Percentiles rank a stretch among this genome's conserved stretches.
phyloP scores from a whole-genome alignment of 441 rosid genomes.

The Gossypium trilobum region DNA sequence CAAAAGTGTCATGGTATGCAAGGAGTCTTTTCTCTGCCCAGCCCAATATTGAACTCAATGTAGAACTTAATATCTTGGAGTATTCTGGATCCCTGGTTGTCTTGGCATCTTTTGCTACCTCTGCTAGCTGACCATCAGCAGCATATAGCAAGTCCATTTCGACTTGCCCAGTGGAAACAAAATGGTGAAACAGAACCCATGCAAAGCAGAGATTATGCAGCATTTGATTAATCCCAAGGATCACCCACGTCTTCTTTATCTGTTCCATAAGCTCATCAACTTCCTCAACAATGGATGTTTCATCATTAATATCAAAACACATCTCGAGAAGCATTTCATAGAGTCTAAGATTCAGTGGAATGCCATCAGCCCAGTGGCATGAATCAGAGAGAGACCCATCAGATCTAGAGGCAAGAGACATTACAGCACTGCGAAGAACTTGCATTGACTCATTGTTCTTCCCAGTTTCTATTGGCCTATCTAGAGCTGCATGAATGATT shows the following conservation, averaged over 20 bases:
- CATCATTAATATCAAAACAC: conserved; percentile 65
- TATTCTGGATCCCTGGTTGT: conserved; percentile 77
- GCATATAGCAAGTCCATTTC: conserved; percentile 72
- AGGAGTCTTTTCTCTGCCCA: conserved; percentile 97
- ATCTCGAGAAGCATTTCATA: conserved; percentile 82
- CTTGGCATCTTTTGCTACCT: conserved; percentile 92
- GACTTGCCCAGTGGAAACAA: conserved; percentile 69
- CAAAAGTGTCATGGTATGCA: conserved; percentile 91
- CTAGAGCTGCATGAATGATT: conserved; percentile 63
- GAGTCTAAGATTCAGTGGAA: conserved; percentile 72
- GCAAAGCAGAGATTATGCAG: conserved; percentile 79
- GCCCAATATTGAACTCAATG: conserved; percentile 72
- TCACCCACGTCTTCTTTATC: conserved; percentile 87
- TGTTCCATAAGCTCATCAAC: conserved; percentile 88
- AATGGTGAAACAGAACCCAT: conserved; percentile 80
- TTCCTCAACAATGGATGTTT: conserved; percentile 67
- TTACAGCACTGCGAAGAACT: conserved; percentile 73
- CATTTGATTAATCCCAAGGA: conserved; percentile 79
- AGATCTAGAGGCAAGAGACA: conserved; percentile 73
- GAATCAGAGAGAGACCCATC: conserved; percentile 69
- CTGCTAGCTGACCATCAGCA: conserved; percentile 64
- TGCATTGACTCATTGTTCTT: conserved; percentile 90
- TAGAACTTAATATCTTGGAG: conserved; percentile 71
- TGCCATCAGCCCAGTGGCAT: conserved; percentile 96
- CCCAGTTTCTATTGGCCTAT: conserved; percentile 76